Evolutionary conservation across 306 rosid species (phyloP), one percentile per base, ranked within the genome.

Genomic region (Castanea sativa): DNA sequence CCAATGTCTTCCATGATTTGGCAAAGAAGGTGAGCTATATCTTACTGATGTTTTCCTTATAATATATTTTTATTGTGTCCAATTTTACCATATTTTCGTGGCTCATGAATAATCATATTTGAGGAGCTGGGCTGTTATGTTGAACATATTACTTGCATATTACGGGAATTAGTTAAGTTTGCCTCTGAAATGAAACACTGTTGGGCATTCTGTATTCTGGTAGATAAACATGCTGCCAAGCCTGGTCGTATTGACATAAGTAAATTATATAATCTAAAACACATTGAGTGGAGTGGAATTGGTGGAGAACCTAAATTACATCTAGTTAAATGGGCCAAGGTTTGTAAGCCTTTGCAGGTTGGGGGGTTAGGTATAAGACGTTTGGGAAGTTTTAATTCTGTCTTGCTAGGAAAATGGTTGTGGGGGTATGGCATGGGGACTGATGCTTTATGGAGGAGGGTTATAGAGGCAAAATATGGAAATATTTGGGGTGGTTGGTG

Each of bases 1-100:
- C 90, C 75, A 82, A 83, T 76, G 89, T 91, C 69, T 95, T 87
- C 87, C 89, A 90, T 83, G 93, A 93, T 87, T 87, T 93, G 84
- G 94, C 98, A 43, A 83, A 85, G 80, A 91, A 95, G 88, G 99
- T 93, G 8, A 51, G 78, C 4, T 11, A 14, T 73, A 20, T 63
- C 2, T 73, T 58, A 18, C n/a, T 79, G 55, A 51, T 51, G 16
- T 19, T 67, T 7, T 67, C 25, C 8, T 3, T 32, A 9, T 67
- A 20, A 68, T 68, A 1, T 45, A 68, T 13, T 35, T 65, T 65
- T 64, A 64, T 30, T 2, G 7, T 16, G 16, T 29, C 18, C 21
- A 27, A 38, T 64, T 64, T 30, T 6, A 64, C 43, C 6, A 64
- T 64, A 8, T 64, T 38, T 15, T 64, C 21, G 2, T 64, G 43